Base-by-base conservation (phyloP, 164 flowering plant species). In the Brasenia schreberi region DNA sequence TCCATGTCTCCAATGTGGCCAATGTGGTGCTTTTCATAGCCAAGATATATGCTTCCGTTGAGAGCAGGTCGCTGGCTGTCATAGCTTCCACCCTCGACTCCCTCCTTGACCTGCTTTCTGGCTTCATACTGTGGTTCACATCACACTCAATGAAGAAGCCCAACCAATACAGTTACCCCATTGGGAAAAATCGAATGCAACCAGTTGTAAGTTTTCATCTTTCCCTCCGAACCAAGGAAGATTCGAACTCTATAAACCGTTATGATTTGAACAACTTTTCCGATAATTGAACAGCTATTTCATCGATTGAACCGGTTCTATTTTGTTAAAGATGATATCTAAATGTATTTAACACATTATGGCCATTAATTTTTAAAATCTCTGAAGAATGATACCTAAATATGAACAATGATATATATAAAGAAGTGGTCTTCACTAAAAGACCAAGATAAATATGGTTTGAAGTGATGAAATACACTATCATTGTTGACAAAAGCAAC, bases 81-180 rank as follows among this genome's bases (percentile, higher is more conserved):
- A 87, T 90, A 53, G 95, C 97, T 2, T 90, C 97, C 11, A 90
- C 97, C 5, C 64, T 90, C 74, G 97, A 88, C 45, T 90, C 95
- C 5, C 74, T 90, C 19, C 73, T 90, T 75, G 97, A 88, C 77
- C 87, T 90, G 43, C 73, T 90, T 43, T 90, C 97, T 4, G 97
- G 97, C 6, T 84, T 90, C 64, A 90, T 90, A 39, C 67, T 90
- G 49, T 90, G 97, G 97, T 90, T 88, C 74, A 87, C 97, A 66
- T 67, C 90, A 52, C 5, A 87, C 77, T 85, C 92, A 66, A 90
- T 90, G 97, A 81, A 65, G 70, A 81, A 74, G 18, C 95, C 92
- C 6, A 90, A 87, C 67, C 85, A 78, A 9, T 88, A 81, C 67
- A 80, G 77, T 42, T 88, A 85, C 67, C 95, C 95, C 0, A 83